Base-by-base conservation (phyloP, 1,139 yeast species). In the Debaryomyces fabryi region DNA sequence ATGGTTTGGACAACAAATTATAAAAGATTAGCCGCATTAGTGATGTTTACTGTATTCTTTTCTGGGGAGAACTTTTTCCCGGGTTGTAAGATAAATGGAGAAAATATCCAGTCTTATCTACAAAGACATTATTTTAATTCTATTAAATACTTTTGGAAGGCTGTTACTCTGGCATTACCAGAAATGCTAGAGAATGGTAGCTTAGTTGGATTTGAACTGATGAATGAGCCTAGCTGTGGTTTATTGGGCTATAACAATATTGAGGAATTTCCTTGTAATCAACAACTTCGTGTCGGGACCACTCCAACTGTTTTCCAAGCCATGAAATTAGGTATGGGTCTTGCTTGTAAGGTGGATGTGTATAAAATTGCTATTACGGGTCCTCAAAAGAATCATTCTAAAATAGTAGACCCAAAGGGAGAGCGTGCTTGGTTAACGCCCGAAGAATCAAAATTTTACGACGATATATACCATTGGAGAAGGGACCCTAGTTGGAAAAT, bases 1-100 rank as follows among this genome's bases (percentile, higher is more conserved):
- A 92, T 92, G 98, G 74, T 90, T 38, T 92, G 98, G 98, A 85
- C 96, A 0, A 85, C 97, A 0, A 92, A 92, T 65, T 91, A 91
- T 59, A 80, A 76, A 52, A 74, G 96, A 27, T 70, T 90, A 52
- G 96, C 92, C 0, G 76, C 88, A 20, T 80, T 84, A 54, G 85
- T 88, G 6, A 88, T 92, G 93, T 90, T 90, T 64, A 88, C 96
- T 0, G 64, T 89, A 55, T 92, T 92, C 62, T 91, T 88, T 66
- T 86, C 88, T 1, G 98, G 98, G 2, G 74, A 69, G 56, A 61
- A 74, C 57, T 67, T 85, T 73, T 76, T 92, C 78, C 97, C 91
- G 1, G 78, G 85, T 46, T 83, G 93, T 52, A 68, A 72, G 6
- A 74, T 92, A 29, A 79, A 91, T 61, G 92, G 84, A 12, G 72